Percentiles rank a stretch among this genome's conserved stretches.
phyloP scores from a whole-genome alignment of 371 early-diverging fungal species.

The Umbelopsis sp. region DNA sequence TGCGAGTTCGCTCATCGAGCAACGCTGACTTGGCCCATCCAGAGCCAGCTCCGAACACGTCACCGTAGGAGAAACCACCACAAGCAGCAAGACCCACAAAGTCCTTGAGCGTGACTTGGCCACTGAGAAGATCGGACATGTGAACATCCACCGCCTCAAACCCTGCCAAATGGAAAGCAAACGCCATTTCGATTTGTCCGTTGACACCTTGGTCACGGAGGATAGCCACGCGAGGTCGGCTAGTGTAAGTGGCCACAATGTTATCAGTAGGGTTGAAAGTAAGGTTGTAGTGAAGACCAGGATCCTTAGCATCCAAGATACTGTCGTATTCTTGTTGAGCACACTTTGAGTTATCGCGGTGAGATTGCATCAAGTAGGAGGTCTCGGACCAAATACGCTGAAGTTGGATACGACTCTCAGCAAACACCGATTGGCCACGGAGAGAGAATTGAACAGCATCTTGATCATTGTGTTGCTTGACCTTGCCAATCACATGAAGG shows the following conservation, averaged over 20 bases:
- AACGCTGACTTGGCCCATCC: conserved; percentile 96
- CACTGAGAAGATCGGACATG: conserved; percentile 91
- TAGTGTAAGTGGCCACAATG: conserved; percentile 24
- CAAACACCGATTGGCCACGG: conserved; percentile 41
- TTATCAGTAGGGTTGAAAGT: conserved; percentile 78
- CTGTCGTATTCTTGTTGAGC: conserved; percentile 84
- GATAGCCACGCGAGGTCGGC: conserved; percentile 87
- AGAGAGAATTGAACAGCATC: conserved; percentile 51
- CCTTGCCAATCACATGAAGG: conserved; percentile 69
- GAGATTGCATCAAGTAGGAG: conserved; percentile 86
- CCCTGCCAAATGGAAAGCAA: conserved; percentile 89
- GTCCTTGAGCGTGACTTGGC: conserved; percentile 65
- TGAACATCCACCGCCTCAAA: conserved; percentile 94
- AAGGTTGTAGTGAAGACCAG: conserved; percentile 75
- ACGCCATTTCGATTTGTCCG: conserved; percentile 93
- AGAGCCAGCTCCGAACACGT: conserved; percentile 95
- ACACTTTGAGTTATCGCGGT: conserved; percentile 89
- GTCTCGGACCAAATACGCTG: conserved; percentile 90
- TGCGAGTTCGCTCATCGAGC: conserved; percentile 67
- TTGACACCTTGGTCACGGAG: conserved; percentile 98
- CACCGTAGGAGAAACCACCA: conserved; percentile 98
- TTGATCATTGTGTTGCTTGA: conserved; percentile 49
- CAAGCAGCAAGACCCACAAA: conserved; percentile 93
- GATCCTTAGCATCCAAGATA: conserved; percentile 70
- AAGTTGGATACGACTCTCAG: conserved; percentile 63